Evolutionary conservation across 2,329 filamentous ascomycete genomes (phyloP).

Genomic region (Monosporascus sp.): DNA sequence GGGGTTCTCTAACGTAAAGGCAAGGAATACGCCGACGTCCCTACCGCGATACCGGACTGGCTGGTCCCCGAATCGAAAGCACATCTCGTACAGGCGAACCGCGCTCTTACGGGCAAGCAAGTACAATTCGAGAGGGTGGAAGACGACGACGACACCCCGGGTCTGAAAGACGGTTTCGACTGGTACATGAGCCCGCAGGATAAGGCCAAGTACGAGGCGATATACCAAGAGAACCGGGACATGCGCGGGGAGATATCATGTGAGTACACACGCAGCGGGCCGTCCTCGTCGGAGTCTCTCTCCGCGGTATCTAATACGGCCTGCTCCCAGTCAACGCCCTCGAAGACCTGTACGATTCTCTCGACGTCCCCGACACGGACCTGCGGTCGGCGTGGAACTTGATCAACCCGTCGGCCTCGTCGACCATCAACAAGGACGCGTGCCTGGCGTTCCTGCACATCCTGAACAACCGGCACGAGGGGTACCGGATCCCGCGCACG

Average conservation of each 20-base stretch:
- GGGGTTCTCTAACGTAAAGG: constrained; percentile 4
- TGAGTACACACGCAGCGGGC: constrained; percentile 36
- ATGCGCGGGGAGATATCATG: constrained; percentile 78
- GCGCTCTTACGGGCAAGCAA: constrained; percentile 73
- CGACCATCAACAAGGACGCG: constrained; percentile 89
- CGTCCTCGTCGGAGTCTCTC: not conserved
- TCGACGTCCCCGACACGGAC: constrained; percentile 70
- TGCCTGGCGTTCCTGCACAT: constrained; percentile 94
- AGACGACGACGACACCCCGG: constrained; percentile 74
- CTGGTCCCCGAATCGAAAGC: constrained; percentile 93
- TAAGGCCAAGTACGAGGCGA: constrained; percentile 92
- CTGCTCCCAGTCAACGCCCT: constrained; percentile 62
- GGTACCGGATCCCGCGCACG: constrained; percentile 85
- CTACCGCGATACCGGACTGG: constrained; percentile 82
- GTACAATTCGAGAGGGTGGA: constrained; percentile 81
- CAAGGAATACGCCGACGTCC: constrained; percentile 88
- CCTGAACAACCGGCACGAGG: constrained; percentile 91
- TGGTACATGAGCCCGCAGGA: constrained; percentile 98
- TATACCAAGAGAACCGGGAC: constrained; percentile 89
- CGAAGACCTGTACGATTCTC: constrained; percentile 76
- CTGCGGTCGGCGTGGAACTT: constrained; percentile 94
- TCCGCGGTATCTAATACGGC: constrained; percentile 1
- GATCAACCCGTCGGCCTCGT: constrained; percentile 81
- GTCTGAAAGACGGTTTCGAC: constrained; percentile 93
- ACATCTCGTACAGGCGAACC: constrained; percentile 78